A percentile compares a stretch with the other conserved stretches of the same genome.
Conservation (phyloP, 768 basidiomycete genomes). For the Phlebiopsis flavidoalba region DNA sequence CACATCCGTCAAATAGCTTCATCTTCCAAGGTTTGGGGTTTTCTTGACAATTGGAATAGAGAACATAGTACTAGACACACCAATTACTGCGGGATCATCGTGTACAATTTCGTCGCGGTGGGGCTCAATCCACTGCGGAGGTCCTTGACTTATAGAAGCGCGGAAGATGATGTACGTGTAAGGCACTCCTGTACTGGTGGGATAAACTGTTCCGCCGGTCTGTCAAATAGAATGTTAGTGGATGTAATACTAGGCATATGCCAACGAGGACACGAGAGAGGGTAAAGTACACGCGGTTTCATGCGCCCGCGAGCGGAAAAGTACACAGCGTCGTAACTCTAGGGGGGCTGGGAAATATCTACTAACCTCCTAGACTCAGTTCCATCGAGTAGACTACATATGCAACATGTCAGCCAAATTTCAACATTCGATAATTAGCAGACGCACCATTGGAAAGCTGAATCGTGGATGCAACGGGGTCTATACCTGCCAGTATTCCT, state of each 20-base stretch:
- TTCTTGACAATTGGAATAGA: slow-evolving; percentile 3
- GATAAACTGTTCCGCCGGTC: slow-evolving; percentile 73
- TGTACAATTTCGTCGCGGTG: slow-evolving; percentile 56
- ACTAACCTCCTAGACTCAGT: slow-evolving; percentile 78
- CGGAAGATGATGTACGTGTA: slow-evolving; percentile 91
- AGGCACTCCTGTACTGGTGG: slow-evolving; percentile 77
- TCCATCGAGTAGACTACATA: slow-evolving; percentile 72
- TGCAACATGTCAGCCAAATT: not conserved
- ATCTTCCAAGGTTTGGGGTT: slow-evolving; percentile 23
- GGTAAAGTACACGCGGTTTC: slow-evolving; percentile 32
- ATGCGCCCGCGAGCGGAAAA: too few relatives aligned
- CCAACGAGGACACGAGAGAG: slow-evolving; percentile 36
- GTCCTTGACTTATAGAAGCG: slow-evolving; percentile 85
- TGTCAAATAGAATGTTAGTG: slow-evolving; percentile 29
- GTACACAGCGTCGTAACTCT: too few relatives aligned
- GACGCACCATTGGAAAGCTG: slow-evolving; percentile 77
- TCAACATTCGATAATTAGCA: not conserved
- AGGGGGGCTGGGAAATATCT: not conserved
- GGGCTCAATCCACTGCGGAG: slow-evolving; percentile 77
- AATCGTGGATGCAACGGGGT: slow-evolving; percentile 81
- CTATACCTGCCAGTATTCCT: slow-evolving; percentile 83
- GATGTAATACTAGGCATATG: not conserved
- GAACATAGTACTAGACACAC: slow-evolving; percentile 46
- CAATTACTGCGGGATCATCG: slow-evolving; percentile 81
- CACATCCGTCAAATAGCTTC: slow-evolving; percentile 43